phyloP scores from a whole-genome alignment of 768 basidiomycete species.

The Podaxis rugospora region DNA sequence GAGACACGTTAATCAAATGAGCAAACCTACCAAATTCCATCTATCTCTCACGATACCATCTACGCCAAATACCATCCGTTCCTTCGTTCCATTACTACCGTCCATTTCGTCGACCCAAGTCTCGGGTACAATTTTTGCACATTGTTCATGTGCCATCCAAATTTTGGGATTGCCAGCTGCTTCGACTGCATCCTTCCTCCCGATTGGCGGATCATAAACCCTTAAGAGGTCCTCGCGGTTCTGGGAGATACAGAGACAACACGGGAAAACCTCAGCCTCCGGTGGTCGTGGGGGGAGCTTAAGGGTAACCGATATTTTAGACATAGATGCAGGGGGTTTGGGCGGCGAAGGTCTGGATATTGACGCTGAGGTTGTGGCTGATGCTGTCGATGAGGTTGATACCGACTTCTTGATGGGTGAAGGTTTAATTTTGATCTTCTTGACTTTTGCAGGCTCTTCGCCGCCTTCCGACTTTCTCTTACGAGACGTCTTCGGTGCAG shows the following conservation, averaged over 20 bases:
- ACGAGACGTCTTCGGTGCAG: slow-evolving; percentile 22
- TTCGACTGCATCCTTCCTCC: slow-evolving; percentile 48
- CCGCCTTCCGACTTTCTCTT: slow-evolving; percentile 39
- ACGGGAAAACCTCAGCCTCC: slow-evolving; percentile 55
- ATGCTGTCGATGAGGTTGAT: slow-evolving; percentile 13
- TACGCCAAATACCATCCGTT: slow-evolving; percentile 73
- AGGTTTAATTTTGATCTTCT: slow-evolving; percentile 43
- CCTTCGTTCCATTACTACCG: slow-evolving; percentile 32
- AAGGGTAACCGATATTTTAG: slow-evolving; percentile 54
- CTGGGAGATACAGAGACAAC: slow-evolving; percentile 62
- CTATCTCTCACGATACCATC: slow-evolving; percentile 86
- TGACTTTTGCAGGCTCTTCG: slow-evolving; percentile 35
- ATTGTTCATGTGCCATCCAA: slow-evolving; percentile 79
- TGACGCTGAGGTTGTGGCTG: background rate
- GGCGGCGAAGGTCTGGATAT: background rate
- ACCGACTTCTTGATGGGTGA: slow-evolving; percentile 24
- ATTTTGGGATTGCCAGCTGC: slow-evolving; percentile 38
- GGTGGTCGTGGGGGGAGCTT: slow-evolving; percentile 63
- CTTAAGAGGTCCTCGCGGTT: slow-evolving; percentile 50
- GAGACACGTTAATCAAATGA: background rate
- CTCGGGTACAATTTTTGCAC: slow-evolving; percentile 82
- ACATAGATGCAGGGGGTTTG: slow-evolving; percentile 11
- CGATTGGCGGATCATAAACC: slow-evolving; percentile 64
- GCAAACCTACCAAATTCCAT: slow-evolving; percentile 80
- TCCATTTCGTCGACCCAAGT: slow-evolving; percentile 83